Conservation (phyloP, 176 grass and related monocot species). For the Paspalum vaginatum region DNA sequence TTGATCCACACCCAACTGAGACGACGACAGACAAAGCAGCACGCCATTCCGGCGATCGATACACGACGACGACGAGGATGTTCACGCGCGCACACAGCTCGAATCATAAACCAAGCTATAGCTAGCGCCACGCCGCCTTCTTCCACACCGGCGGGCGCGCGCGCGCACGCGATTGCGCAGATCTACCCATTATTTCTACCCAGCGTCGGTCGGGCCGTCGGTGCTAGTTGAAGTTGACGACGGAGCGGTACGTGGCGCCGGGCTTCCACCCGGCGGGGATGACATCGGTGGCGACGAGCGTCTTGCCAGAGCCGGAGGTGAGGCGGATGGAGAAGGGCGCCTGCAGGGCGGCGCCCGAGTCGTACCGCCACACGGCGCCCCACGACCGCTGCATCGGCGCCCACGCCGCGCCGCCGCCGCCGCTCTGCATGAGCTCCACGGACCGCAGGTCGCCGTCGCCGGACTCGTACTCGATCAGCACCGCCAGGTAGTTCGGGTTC, state of each 20-base stretch:
- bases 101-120: constrained; percentile 43
- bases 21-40: background rate
- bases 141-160: background rate
- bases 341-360: constrained; percentile 28
- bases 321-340: constrained; percentile 64
- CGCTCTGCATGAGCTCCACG: constrained; percentile 62
- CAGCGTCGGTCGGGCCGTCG: background rate
- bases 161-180: background rate
- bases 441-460: constrained; percentile 75
- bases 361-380: constrained; percentile 64
- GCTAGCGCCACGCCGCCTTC: background rate
- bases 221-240: constrained; percentile 63
- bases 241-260: constrained; percentile 55
- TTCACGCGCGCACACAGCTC: constrained; percentile 30
- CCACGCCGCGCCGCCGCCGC: constrained; percentile 34
- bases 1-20: background rate
- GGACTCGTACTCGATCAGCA: constrained; percentile 69
- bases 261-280: constrained; percentile 57
- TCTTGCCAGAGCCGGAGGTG: constrained; percentile 58
- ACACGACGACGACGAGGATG: background rate
- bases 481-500: constrained; percentile 77
- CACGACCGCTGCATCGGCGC: constrained; percentile 59
- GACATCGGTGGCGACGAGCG: constrained; percentile 44
- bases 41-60: no score
- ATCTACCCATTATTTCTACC: background rate